Evolutionary conservation across 2,329 filamentous ascomycete species (phyloP), one percentile per base, ranked within the genome.

Genomic region (Fragosphaeria purpurea): DNA sequence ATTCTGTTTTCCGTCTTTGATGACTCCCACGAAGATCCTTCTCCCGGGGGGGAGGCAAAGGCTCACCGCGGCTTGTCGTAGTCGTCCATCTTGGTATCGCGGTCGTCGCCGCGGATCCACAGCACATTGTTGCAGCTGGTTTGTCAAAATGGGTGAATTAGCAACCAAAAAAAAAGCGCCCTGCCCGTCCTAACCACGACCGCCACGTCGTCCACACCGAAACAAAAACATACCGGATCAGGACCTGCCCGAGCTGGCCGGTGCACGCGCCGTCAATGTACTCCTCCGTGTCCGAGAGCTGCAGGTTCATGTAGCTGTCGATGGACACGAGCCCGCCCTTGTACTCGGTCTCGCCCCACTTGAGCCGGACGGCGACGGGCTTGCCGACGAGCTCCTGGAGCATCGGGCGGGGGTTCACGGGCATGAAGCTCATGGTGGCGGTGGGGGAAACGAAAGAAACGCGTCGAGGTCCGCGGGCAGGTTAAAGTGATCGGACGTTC

Each of bases 241-340:
- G 69, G 44, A 98, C 90, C 70, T 95, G 86, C 6, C 93, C 93
- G 58, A 98, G 71, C 46, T 80, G 80, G 51, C 89, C 91, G 38
- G 85, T 88, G 66, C 82, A 83, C 77, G 94, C 86, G 59, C 88
- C 85, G 65, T 89, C 82, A 63, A 95, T 86, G 70, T 85, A 96
- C 70, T 98, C 93, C 70, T 95, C 87, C 47, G 91, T 90, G 61
- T 85, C 84, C 58, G 83, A 82, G 56, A 98, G 79, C 72, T 97
- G 89, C 57, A 98, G 83, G 74, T 98, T 98, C 91, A 98, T 97
- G 75, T 98, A 98, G 65, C 86, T 89, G 73, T 98, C 93, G 64
- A 95, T 87, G 61, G 86, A 91, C 64, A 66, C 86, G 56, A 98
- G 80, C 58, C 81, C 80, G 66, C 93, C 93, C 68, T 91, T 94